A percentile compares a stretch with the other conserved stretches of the same genome.
These are phyloP conservation scores for Suillus luteus DNA, from an alignment of 768 basidiomycete species.

Conservation along the genomic window DNA sequence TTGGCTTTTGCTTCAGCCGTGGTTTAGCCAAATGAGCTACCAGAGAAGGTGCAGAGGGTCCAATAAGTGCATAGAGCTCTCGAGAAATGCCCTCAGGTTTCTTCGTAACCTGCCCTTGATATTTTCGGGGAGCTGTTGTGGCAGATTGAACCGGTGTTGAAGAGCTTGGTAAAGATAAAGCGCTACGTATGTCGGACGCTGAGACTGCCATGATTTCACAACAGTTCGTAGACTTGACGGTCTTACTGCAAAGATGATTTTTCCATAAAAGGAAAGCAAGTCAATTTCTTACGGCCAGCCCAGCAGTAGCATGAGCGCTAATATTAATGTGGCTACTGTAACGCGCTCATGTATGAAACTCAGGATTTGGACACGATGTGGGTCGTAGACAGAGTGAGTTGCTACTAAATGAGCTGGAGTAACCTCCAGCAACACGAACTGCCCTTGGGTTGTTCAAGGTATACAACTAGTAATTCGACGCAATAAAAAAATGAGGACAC, in stretches of 20 bases:
- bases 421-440: too few species aligned
- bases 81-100: constrained; percentile 92
- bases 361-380: too few species aligned
- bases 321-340: too few species aligned
- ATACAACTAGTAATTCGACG: neutral
- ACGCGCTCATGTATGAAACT: too few species aligned
- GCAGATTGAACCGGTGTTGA: constrained; percentile 41
- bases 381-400: too few species aligned
- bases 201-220: constrained; percentile 55
- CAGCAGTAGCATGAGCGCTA: too few species aligned
- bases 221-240: neutral
- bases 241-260: neutral
- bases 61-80: constrained; percentile 93
- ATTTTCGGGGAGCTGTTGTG: constrained; percentile 52
- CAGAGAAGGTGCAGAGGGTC: constrained; percentile 87
- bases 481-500: neutral
- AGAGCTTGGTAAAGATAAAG: constrained; percentile 63
- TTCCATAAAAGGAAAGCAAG: neutral
- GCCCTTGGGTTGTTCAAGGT: neutral
- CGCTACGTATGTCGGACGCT: constrained; percentile 83
- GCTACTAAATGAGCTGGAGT: too few species aligned
- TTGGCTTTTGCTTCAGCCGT: constrained; percentile 85
- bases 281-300: neutral
- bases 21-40: constrained; percentile 80
- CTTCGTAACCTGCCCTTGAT: constrained; percentile 39